Conservation (phyloP, 2,329 filamentous ascomycete genomes). For the Diaporthe destruens region DNA sequence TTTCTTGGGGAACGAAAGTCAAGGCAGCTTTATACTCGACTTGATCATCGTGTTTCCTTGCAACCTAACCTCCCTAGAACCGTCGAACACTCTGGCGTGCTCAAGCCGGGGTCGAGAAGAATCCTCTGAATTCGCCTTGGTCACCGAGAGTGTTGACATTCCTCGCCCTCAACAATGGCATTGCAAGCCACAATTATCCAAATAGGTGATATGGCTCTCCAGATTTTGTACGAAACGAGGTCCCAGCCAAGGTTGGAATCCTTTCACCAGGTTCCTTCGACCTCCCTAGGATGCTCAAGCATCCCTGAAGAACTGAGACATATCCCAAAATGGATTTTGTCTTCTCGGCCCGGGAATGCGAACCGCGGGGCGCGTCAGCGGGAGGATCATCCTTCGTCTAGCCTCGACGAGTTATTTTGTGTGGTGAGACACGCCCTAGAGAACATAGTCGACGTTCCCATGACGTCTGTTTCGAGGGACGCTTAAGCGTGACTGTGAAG, state of each 20-base stretch:
- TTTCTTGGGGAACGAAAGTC: too few species aligned
- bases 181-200: neutral
- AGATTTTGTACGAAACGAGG: neutral
- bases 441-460: neutral
- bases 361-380: neutral
- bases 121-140: neutral
- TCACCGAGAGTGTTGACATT: neutral
- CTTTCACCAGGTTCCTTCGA: neutral
- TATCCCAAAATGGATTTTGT: neutral
- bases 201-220: neutral
- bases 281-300: neutral
- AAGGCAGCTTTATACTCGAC: neutral
- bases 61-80: neutral
- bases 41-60: neutral
- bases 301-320: conserved; percentile 14
- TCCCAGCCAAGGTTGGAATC: neutral
- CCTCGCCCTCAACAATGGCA: neutral
- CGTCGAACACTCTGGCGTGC: neutral
- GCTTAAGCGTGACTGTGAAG: neutral
- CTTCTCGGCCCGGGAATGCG: conserved; percentile 1
- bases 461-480: neutral
- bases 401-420: neutral
- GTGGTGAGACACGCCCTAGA: neutral
- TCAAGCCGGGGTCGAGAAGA: neutral
- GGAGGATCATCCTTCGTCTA: neutral